Evolutionary conservation across 2,329 filamentous ascomycete species (phyloP).

Genomic region (Cladosporium sp.): DNA sequence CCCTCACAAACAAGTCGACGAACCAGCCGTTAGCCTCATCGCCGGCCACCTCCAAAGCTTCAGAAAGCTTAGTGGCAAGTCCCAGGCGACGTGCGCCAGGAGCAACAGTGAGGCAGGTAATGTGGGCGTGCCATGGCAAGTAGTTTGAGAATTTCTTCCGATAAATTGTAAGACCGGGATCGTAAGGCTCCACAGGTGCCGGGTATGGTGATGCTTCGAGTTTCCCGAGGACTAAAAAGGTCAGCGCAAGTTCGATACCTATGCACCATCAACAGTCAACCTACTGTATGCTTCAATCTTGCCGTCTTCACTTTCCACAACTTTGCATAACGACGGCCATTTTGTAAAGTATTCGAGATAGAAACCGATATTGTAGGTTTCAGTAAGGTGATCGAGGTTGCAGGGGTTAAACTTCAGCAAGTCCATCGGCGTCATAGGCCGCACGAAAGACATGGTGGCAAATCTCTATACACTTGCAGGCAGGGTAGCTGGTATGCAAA

Average conservation of each 20-base stretch:
- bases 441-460: conserved; percentile 48
- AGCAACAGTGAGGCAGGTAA: conserved; percentile 89
- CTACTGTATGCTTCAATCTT: conserved; percentile 91
- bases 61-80: conserved; percentile 75
- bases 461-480: too few species aligned
- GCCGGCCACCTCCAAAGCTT: conserved; percentile 73
- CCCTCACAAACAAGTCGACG: conserved; percentile 87
- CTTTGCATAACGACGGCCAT: conserved; percentile 92
- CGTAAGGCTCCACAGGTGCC: conserved; percentile 64
- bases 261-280: conserved; percentile 26
- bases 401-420: conserved; percentile 86
- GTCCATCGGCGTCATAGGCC: conserved; percentile 77
- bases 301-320: conserved; percentile 79
- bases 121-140: conserved; percentile 98
- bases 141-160: conserved; percentile 55
- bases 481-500: too few species aligned
- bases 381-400: conserved; percentile 94
- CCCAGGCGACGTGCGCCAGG: conserved; percentile 79
- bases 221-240: conserved; percentile 82
- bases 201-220: conserved; percentile 75
- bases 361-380: conserved; percentile 93
- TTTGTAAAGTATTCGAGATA: conserved; percentile 93
- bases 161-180: conserved; percentile 42
- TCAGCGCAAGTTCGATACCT: background rate
- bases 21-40: conserved; percentile 87